phyloP scores from a whole-genome alignment of 441 rosid species.

The Erodium trifolium region DNA sequence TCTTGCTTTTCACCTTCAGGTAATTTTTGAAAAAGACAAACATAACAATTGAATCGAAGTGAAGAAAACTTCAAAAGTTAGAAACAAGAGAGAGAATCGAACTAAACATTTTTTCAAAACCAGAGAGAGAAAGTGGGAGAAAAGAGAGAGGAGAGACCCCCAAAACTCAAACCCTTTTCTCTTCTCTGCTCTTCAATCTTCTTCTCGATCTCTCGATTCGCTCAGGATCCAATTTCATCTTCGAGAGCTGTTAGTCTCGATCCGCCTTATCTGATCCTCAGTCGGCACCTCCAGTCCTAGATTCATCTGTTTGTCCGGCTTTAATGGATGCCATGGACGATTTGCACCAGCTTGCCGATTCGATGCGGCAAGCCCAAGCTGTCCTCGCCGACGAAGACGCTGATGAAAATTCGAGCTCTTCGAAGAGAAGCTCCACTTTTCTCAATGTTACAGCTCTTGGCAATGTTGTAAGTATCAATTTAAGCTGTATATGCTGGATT shows the following conservation, averaged over 20 bases:
- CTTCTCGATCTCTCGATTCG: neutral
- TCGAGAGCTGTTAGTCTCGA: neutral
- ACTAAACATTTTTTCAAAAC: neutral
- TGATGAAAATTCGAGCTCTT: conserved; percentile 40
- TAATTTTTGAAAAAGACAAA: neutral
- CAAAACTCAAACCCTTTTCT: neutral
- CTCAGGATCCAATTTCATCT: neutral
- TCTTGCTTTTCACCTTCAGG: neutral
- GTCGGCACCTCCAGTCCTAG: neutral
- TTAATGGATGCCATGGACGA: conserved; percentile 79
- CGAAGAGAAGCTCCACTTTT: conserved; percentile 43
- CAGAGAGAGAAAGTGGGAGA: conserved; percentile 7
- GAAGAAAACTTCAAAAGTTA: conserved; percentile 1
- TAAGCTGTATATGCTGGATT: neutral
- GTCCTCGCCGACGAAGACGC: conserved; percentile 77
- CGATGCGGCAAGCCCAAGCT: conserved; percentile 64
- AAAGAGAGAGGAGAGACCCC: neutral
- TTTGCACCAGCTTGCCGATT: conserved; percentile 50
- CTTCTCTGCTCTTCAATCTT: neutral
- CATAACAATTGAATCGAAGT: neutral
- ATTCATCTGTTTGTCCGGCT: neutral
- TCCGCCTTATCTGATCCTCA: conserved; percentile 4
- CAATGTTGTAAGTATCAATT: conserved; percentile 46
- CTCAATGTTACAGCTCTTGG: conserved; percentile 72
- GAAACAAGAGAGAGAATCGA: conserved; percentile 4